Evolutionary conservation across 306 rosid genomes (phyloP).

Genomic region (Pachyrhizus erosus): DNA sequence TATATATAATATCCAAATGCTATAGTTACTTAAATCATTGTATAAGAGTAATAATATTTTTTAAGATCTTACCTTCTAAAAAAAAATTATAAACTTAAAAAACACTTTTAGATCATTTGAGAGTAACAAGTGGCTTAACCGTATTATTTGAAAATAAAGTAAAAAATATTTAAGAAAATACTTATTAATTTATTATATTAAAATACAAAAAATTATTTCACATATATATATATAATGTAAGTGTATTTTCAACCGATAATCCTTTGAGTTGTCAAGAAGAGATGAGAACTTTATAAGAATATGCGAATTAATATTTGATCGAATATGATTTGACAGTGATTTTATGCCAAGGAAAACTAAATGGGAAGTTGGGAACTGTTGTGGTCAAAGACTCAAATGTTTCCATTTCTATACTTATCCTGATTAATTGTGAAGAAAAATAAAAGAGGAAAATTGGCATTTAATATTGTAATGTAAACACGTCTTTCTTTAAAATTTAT

Average conservation of each 20-base stretch:
- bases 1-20: no score
- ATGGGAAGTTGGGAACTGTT: not conserved
- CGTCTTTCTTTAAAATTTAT: not conserved
- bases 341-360: not conserved
- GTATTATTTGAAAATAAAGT: no score
- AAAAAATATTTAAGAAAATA: no score
- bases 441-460: not conserved
- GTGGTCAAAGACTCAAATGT: not conserved
- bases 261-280: not conserved
- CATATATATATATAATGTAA: no score
- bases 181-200: no score
- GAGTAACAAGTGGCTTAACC: not conserved
- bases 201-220: no score
- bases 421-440: not conserved
- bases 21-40: no score
- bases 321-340: not conserved
- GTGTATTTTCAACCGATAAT: not conserved
- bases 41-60: no score
- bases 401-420: constrained; percentile 13
- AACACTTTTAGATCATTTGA: not conserved
- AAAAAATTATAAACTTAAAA: no score
- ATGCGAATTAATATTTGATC: not conserved
- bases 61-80: not conserved
- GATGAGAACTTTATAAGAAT: not conserved
- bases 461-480: not conserved